Base-by-base conservation (phyloP, 2,329 filamentous ascomycete genomes). In the Fusarium beomiforme region DNA sequence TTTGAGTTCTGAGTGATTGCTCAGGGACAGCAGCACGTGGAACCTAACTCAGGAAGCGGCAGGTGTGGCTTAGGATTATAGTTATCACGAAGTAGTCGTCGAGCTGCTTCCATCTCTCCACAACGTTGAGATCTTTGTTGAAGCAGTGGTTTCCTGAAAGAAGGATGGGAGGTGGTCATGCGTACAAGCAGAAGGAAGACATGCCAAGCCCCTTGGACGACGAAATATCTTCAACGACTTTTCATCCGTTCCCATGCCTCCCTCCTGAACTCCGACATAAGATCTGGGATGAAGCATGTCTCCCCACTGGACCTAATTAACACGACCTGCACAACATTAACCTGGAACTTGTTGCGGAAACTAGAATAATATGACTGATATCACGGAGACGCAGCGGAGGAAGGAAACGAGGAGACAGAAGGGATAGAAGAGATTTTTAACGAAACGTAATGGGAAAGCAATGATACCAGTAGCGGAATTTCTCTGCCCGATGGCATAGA, bases 181-280 rank as follows among this genome's bases (percentile, higher is more conserved):
- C 10, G 8, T 29, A 14, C 11, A 33, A 10, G 5, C n/a, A 23
- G 17, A 33, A 16, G 3, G n/a, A 49, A 8, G 16, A 33, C 19
- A 49, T 21, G n/a, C 14, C 14, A 33, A 14, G 26, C 14, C n/a
- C n/a, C n/a, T n/a, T n/a, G n/a, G n/a, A n/a, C n/a, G n/a, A n/a
- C n/a, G n/a, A n/a, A n/a, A 9, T 49, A 3, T 5, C n/a, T 2
- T 11, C 10, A 4, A 0, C 2, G 5, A 8, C 0, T 6, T 58
- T 61, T 2, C 41, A 58, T 13, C 8, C 2, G n/a, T n/a, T n/a
- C n/a, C n/a, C n/a, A n/a, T n/a, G n/a, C n/a, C n/a, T n/a, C n/a
- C n/a, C n/a, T n/a, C n/a, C n/a, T n/a, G n/a, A n/a, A n/a, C n/a
- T n/a, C n/a, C n/a, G n/a, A n/a, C n/a, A n/a, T n/a, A n/a, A n/a